These are phyloP conservation scores for Nelumbo lutea DNA, from an alignment of 164 flowering plant species.

Conservation along the genomic window DNA sequence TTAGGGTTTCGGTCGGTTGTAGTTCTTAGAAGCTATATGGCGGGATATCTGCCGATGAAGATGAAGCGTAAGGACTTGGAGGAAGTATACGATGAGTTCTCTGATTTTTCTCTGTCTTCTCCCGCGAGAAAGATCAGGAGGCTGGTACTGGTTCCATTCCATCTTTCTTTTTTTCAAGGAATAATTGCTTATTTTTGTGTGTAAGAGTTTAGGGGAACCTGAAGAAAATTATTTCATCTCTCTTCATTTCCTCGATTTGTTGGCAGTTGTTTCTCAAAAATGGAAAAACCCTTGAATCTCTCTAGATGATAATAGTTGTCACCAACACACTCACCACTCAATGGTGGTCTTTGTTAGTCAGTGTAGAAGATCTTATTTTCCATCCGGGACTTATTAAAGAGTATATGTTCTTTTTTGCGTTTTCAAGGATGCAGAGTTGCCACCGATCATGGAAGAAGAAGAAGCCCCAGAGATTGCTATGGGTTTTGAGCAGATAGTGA, in stretches of 20 bases:
- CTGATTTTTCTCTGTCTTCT: conserved; percentile 80
- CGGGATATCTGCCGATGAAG: conserved; percentile 30
- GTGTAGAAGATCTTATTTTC: background rate
- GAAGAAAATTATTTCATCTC: too few relatives aligned
- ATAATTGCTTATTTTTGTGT: conserved; percentile 1
- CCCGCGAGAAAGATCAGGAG: conserved; percentile 84
- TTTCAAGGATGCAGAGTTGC: conserved; percentile 51
- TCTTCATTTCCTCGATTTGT: too few relatives aligned
- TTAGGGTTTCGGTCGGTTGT: background rate
- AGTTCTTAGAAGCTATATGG: conserved; percentile 6
- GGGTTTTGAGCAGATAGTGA: conserved; percentile 10
- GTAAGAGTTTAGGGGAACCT: background rate
- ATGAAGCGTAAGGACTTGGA: conserved; percentile 69
- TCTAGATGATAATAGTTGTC: too few relatives aligned
- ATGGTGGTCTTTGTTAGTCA: too few relatives aligned
- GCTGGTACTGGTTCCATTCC: conserved; percentile 34
- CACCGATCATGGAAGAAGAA: conserved; percentile 77
- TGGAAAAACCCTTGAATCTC: too few relatives aligned
- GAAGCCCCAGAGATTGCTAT: conserved; percentile 31
- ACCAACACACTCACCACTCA: too few relatives aligned
- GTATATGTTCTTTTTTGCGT: background rate
- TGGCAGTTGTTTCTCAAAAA: too few relatives aligned
- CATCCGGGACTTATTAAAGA: background rate
- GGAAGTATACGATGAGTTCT: conserved; percentile 59
- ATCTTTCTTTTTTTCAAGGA: background rate